Base-by-base conservation (phyloP, 176 grass and related monocot species). In the Hyparrhenia diplandra region DNA sequence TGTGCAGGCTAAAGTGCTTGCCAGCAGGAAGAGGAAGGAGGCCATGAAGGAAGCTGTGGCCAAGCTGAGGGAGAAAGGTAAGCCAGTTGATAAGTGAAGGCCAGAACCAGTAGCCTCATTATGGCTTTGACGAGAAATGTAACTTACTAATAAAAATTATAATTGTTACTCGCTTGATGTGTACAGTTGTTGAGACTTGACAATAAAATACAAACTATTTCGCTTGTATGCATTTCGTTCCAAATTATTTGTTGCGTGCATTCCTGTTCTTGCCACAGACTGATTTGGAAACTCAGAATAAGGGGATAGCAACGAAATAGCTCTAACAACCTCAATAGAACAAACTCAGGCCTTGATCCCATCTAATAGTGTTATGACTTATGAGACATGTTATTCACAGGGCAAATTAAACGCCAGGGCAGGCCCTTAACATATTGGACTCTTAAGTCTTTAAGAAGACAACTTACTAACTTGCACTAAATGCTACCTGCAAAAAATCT, bases 21-120 rank as follows among this genome's bases (percentile, higher is more conserved):
- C 95, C 27, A 98, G 85, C 82, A 94, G 80, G 90, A 98, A 79
- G 78, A 76, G 95, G 84, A 94, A 94, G 81, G 90, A 94, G 61
- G 95, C 92, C 78, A 98, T 93, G 95, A 94, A 94, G 64, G 95
- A 98, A 34, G 59, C 77, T 24, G 64, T 92, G 41, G 88, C 92
- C 64, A 98, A 94, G 77, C 46, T 98, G 74, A 81, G 75, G 89
- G 95, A 98, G 88, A 89, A 60, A 73, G 92, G 88, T 10, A 94
- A 92, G 84, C 16, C 82, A 57, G 66, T 71, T 23, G 64, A 91
- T 18, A 62, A 47, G 68, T 82, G 80, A 82, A 82, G 52, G 30
- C 29, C 32, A 30, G 5, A 30, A 54, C 11, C 64, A 1, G 30
- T 27, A 79, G 29, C 39, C 24, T 29, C 42, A 37, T 54, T 83